Evolutionary conservation across 805 yeast genomes (phyloP), one percentile per base, ranked within the genome.

Genomic region (Ogataea sp.): DNA sequence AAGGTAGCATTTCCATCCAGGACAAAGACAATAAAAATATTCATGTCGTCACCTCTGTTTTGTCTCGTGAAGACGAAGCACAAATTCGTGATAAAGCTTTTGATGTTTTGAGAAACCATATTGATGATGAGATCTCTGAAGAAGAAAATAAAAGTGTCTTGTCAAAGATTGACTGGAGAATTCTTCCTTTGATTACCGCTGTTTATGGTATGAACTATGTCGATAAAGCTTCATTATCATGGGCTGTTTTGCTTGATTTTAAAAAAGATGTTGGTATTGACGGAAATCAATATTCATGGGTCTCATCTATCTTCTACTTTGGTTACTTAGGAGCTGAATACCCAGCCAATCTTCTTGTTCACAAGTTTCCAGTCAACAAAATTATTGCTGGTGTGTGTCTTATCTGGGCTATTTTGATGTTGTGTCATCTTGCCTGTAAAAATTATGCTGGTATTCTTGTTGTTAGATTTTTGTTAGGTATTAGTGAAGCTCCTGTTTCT

Each of bases 371-470:
- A 3, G 65, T 81, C 43, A 71, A 78, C 7, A 74, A 72, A 44
- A 61, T 75, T 4, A 63, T 71, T 3, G 61, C 74, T 9, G 43
- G 56, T 1, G 68, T 70, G 43, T 68, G 80, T 30, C 50, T 77
- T n/a, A 32, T 73, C 0, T 82, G 89, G 88, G 87, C 87, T 18
- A 54, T 77, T n/a, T 56, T 78, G 27, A 63, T 73, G 28, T 59
- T 75, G n/a, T 75, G 72, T 44, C 68, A 82, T 1, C 72, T 69
- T 14, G 55, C 48, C 7, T 52, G 64, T 30, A 44, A 53, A n/a
- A 58, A 52, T 25, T 73, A 64, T 44, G 60, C 70, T 8, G 70
- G 76, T 0, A 64, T 74, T 38, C 47, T 73, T 21, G 63, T 68
- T 8, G 54, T 69, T n/a, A 62, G 83, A 50, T 66, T 67, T 4